phyloP scores from a whole-genome alignment of 177 flowering plant genomes.

The Vitis hybrid region DNA sequence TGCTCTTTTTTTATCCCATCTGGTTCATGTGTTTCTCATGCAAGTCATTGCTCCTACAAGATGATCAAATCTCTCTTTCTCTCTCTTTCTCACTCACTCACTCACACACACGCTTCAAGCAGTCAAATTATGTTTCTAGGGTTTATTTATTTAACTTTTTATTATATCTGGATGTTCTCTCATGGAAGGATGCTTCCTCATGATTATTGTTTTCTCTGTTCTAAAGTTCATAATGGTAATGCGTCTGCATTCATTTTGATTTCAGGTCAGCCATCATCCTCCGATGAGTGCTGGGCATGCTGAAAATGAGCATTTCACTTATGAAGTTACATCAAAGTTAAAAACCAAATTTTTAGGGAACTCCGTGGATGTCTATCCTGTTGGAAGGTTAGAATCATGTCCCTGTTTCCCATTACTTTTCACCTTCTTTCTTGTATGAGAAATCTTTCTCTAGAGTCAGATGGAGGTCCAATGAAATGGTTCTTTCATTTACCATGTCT shows the following conservation, averaged over 20 bases:
- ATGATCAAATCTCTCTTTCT: no score
- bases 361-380: conserved; percentile 89
- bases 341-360: conserved; percentile 93
- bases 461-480: not conserved
- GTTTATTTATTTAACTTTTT: not conserved
- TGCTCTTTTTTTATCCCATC: not conserved
- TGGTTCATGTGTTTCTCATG: not conserved
- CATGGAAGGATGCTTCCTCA: not conserved
- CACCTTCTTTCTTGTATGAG: not conserved
- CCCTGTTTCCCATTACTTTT: not conserved
- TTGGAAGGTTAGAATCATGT: conserved; percentile 70
- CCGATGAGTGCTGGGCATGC: conserved; percentile 99
- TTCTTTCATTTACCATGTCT: not conserved
- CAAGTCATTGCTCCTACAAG: not conserved
- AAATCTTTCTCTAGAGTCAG: not conserved
- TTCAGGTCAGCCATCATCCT: conserved; percentile 98
- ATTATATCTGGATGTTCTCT: not conserved
- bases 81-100: no score
- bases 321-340: conserved; percentile 92
- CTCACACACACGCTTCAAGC: no score
- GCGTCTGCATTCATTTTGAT: conserved; percentile 9
- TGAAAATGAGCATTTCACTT: conserved; percentile 92
- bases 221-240: no score
- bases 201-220: not conserved
- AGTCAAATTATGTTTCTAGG: not conserved